Evolutionary conservation across 495 filamentous ascomycete species (phyloP).

Genomic region (Cenococcum geophilum): DNA sequence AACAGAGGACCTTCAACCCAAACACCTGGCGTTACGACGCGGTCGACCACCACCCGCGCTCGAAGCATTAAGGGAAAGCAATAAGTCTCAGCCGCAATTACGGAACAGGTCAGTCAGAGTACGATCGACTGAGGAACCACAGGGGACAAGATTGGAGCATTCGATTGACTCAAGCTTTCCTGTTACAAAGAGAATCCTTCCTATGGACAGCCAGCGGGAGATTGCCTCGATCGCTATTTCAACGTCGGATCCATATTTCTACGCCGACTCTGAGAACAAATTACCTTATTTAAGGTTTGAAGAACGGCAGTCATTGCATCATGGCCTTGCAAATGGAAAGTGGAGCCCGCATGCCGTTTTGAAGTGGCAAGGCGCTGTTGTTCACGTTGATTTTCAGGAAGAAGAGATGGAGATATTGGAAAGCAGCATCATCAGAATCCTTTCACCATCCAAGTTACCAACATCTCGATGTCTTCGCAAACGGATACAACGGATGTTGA

Average conservation of each 20-base stretch:
- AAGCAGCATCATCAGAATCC: background rate
- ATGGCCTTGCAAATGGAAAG: slow-evolving; percentile 4
- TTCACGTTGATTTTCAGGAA: slow-evolving; percentile 28
- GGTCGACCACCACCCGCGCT: background rate
- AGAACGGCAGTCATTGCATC: background rate
- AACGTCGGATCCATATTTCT: background rate
- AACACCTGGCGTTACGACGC: background rate
- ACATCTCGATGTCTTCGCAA: slow-evolving; percentile 5
- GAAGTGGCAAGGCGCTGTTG: slow-evolving; percentile 19
- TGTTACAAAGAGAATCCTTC: background rate
- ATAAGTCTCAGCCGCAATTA: background rate
- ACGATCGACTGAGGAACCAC: background rate
- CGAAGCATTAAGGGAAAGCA: background rate
- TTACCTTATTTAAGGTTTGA: background rate
- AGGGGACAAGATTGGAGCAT: background rate
- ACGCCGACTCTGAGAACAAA: background rate
- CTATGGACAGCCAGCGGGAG: background rate
- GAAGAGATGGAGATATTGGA: slow-evolving; percentile 21
- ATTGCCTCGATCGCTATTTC: background rate
- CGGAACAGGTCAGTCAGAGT: background rate
- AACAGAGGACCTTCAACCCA: background rate
- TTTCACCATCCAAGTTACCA: background rate
- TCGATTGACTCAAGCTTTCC: background rate
- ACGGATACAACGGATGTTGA: slow-evolving; percentile 14
- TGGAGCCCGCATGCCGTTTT: slow-evolving; percentile 16